phyloP scores from a whole-genome alignment of 805 yeast genomes.

The Ogataea angusta region DNA sequence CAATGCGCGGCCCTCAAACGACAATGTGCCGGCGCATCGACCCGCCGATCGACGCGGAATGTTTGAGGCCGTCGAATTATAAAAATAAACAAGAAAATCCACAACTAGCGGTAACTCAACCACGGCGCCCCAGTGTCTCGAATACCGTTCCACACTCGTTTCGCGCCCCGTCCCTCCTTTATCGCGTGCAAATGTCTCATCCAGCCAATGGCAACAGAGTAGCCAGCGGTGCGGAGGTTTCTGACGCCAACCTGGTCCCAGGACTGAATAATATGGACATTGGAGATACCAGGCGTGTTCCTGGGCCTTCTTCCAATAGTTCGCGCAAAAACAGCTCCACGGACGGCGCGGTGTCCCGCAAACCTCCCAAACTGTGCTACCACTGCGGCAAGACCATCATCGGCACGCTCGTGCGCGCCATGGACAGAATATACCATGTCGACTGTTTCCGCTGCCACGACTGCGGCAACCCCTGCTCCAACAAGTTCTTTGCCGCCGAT shows the following conservation, averaged over 20 bases:
- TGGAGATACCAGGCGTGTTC: neutral
- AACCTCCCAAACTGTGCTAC: conserved; percentile 42
- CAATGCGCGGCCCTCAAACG: neutral
- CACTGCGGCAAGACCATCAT: conserved; percentile 51
- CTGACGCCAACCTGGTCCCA: conserved; percentile 2
- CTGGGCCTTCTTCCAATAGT: neutral
- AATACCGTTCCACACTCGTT: neutral
- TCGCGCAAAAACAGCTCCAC: conserved; percentile 16
- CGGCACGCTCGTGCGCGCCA: conserved; percentile 84
- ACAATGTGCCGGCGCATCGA: neutral
- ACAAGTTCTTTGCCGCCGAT: conserved; percentile 86
- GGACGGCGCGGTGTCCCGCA: conserved; percentile 18
- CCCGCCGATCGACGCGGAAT: conserved; percentile 12
- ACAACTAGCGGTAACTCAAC: conserved; percentile 7
- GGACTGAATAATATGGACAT: conserved; percentile 2
- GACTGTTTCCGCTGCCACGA: conserved; percentile 85
- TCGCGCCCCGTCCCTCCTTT: neutral
- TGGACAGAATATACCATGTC: conserved; percentile 76
- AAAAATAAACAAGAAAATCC: conserved; percentile 6
- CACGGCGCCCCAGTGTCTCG: neutral
- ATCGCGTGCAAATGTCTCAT: conserved; percentile 2
- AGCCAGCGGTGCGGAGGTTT: neutral
- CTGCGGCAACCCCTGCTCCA: conserved; percentile 76
- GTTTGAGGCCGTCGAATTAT: conserved; percentile 4
- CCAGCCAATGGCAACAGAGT: conserved; percentile 4